Conservation (phyloP, 495 filamentous ascomycete genomes). For the Penicillium goetzii region DNA sequence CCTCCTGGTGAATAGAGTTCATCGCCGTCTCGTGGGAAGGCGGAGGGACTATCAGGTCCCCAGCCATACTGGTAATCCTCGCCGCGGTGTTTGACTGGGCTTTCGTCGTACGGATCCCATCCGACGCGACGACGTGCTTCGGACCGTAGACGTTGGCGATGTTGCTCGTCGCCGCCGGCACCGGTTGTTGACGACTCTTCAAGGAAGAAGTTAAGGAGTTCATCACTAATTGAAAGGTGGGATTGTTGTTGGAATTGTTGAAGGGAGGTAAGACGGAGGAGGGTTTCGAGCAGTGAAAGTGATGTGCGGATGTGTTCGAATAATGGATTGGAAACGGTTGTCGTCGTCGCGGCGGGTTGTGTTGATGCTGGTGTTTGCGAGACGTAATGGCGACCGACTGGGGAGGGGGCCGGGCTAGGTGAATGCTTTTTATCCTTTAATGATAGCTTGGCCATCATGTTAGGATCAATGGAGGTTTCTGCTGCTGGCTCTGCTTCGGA, state of each 20-base stretch:
- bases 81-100: constrained; percentile 64
- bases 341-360: constrained; percentile 43
- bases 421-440: constrained; percentile 32
- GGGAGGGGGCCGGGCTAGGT: constrained; percentile 28
- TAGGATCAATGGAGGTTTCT: constrained; percentile 42
- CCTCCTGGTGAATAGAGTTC: constrained; percentile 39
- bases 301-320: constrained; percentile 71
- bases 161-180: constrained; percentile 70
- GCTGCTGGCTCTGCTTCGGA: constrained; percentile 50
- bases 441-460: constrained; percentile 47
- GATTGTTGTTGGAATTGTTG: constrained; percentile 96
- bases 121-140: constrained; percentile 80
- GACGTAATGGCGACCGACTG: constrained; percentile 16
- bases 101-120: constrained; percentile 84
- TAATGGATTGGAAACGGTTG: constrained; percentile 44
- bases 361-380: constrained; percentile 24
- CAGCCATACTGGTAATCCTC: constrained; percentile 61
- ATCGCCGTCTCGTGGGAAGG: constrained; percentile 31
- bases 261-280: constrained; percentile 88
- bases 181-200: constrained; percentile 76
- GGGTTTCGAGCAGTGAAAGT: constrained; percentile 90
- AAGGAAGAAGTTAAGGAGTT: constrained; percentile 92
- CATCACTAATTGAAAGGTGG: constrained; percentile 92
- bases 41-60: constrained; percentile 32
- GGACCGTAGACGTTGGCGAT: constrained; percentile 67